phyloP scores from a whole-genome alignment of 2,329 filamentous ascomycete species.

The Byssothecium circinans region DNA sequence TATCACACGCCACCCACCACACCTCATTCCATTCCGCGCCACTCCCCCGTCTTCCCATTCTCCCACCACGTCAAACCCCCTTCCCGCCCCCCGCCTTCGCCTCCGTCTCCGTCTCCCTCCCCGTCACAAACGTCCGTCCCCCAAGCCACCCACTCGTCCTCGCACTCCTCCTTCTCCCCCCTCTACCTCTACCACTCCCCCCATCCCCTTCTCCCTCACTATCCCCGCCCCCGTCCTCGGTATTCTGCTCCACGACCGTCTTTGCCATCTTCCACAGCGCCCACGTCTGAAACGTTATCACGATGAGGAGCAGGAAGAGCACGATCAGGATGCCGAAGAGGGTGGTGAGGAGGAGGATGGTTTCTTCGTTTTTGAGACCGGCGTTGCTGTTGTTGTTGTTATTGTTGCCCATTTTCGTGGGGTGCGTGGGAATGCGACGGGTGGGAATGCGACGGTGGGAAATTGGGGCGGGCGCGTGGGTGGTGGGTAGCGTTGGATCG shows the following conservation, averaged over 20 bases:
- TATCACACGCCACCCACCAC: no score
- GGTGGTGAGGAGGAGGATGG: slow-evolving; percentile 28
- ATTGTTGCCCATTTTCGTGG: slow-evolving; percentile 5
- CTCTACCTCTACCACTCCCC: background rate
- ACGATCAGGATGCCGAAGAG: slow-evolving; percentile 28
- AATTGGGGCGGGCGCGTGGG: background rate
- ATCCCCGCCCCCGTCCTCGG: slow-evolving; percentile 1
- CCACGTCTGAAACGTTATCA: slow-evolving; percentile 26
- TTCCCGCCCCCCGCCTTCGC: background rate
- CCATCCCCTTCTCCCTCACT: background rate
- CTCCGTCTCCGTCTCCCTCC: slow-evolving; percentile 5
- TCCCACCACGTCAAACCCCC: no score
- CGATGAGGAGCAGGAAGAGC: slow-evolving; percentile 23
- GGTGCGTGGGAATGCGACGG: no score
- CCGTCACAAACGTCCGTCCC: slow-evolving; percentile 8
- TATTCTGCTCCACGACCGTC: slow-evolving; percentile 23
- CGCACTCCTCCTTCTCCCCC: background rate
- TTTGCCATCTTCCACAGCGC: slow-evolving; percentile 26
- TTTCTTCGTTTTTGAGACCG: slow-evolving; percentile 8
- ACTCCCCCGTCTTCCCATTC: no score
- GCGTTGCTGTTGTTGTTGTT: background rate
- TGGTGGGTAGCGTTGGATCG: background rate
- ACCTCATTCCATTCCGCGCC: no score
- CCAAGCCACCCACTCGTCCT: background rate
- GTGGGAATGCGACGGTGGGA: no score